These are phyloP conservation scores for Citrullus mucosospermus DNA, from an alignment of 306 rosid genomes.

Conservation along the genomic window DNA sequence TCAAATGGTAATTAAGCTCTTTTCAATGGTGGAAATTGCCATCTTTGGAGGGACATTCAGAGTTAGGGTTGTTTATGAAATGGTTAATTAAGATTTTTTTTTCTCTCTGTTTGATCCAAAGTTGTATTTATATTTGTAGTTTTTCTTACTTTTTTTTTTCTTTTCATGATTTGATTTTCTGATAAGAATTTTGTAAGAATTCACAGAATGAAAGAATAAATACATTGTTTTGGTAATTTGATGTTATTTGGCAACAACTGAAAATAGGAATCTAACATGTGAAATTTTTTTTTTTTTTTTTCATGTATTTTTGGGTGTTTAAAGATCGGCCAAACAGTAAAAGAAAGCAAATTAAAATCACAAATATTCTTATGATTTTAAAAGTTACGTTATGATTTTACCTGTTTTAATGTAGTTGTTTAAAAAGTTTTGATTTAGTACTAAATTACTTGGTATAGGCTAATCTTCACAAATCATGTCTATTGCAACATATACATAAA, in stretches of 20 bases:
- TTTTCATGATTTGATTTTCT: background rate
- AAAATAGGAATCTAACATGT: background rate
- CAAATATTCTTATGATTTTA: no score
- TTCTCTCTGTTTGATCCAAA: background rate
- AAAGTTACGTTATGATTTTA: no score
- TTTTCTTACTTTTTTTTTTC: background rate
- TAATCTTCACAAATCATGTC: no score
- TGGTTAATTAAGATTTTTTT: background rate
- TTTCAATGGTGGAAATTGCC: background rate
- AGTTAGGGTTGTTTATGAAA: background rate
- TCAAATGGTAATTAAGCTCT: slow-evolving; percentile 17
- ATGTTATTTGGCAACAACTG: background rate
- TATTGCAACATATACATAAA: no score
- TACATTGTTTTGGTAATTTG: background rate
- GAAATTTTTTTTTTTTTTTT: background rate
- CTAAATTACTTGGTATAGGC: no score
- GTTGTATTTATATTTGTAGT: slow-evolving; percentile 3
- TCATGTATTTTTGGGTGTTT: no score
- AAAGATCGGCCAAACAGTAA: no score
- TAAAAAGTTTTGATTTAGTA: no score
- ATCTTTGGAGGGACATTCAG: background rate
- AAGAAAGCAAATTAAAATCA: no score
- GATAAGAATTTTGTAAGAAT: background rate
- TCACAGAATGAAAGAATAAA: background rate
- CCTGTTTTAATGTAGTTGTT: no score